These are phyloP conservation scores for Scopulariopsis brevicaulis DNA, from an alignment of 2,329 filamentous ascomycete species.

Conservation along the genomic window DNA sequence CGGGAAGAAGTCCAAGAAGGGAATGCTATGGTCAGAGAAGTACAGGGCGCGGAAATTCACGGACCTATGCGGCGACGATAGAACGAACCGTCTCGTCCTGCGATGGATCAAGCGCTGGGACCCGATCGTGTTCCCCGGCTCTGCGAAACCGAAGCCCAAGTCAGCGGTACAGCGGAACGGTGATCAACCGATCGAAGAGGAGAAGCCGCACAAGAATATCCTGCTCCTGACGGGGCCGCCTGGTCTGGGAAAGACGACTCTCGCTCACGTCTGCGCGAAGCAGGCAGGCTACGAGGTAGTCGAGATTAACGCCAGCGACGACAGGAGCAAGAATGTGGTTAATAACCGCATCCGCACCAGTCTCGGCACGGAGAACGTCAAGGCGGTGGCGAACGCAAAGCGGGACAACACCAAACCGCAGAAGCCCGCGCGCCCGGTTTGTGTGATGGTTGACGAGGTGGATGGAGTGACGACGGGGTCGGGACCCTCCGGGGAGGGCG, in stretches of 20 bases:
- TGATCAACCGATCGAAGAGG: constrained; percentile 42
- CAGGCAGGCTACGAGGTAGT: constrained; percentile 95
- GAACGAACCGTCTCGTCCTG: constrained; percentile 81
- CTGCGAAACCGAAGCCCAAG: constrained; percentile 41
- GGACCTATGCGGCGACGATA: constrained; percentile 87
- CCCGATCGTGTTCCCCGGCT: constrained; percentile 75
- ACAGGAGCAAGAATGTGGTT: constrained; percentile 80
- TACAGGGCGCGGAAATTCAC: constrained; percentile 88
- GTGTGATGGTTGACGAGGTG: constrained; percentile 91
- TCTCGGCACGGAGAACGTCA: constrained; percentile 89
- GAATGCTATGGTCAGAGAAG: constrained; percentile 89
- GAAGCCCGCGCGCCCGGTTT: constrained; percentile 76
- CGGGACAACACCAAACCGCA: constrained; percentile 24
- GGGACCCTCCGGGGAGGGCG: constrained; percentile 70
- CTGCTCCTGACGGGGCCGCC: constrained; percentile 84
- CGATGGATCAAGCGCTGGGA: constrained; percentile 96
- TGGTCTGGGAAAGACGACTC: constrained; percentile 87
- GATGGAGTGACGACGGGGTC: constrained; percentile 84
- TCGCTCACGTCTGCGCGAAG: constrained; percentile 89
- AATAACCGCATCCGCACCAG: constrained; percentile 85
- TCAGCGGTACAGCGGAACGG: constrained; percentile 29
- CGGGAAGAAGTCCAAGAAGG: constrained; percentile 30
- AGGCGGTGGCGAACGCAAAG: constrained; percentile 52
- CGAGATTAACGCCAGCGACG: constrained; percentile 97
- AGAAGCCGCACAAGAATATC: constrained; percentile 76